Evolutionary conservation across 768 basidiomycete genomes (phyloP), one percentile per base, ranked within the genome.

Genomic region (Termitomyces sp.): DNA sequence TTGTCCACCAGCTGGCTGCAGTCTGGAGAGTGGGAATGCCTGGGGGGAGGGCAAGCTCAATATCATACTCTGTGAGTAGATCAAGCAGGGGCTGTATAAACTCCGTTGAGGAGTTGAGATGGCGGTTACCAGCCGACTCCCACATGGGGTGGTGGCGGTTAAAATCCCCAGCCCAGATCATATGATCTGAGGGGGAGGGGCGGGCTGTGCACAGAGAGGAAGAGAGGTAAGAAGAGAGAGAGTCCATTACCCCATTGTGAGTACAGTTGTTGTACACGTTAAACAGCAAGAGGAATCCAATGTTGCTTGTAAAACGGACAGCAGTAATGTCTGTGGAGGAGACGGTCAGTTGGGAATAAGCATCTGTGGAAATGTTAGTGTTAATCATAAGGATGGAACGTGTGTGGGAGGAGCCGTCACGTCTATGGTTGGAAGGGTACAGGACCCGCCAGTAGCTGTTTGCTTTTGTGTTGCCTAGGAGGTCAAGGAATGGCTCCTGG

Each of bases 401-500:
- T 9, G 40, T 16, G 10, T 32, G 27, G 1, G 25, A 7, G 25
- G 27, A n/a, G 10, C 22, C 42, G 16, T 54, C 36, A 0, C 9
- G 16, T 3, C 18, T 43, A 16, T 51, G 53, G 32, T 36, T 0
- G 27, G 5, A 16, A 11, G 59, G 53, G 52, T 60, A 60, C 7
- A 38, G 1, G 1, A 54, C 50, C 5, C 7, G 1, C 56, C 56
- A 60, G 25, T 42, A 49, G 22, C 22, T 41, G 10, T 47, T 50
- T 3, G 59, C 59, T 0, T 46, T 45, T 0, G 70, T 64, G 41
- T 63, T 59, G 1, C 53, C 40, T 0, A 65, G 31, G 3, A 2
- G 12, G 54, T 71, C 60, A 2, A 73, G 53, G 45, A 56, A 60
- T 0, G 72, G 72, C 63, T 73, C 73, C 57, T 74, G 71, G 1